Evolutionary conservation across 148 eudicot species (phyloP), one percentile per base, ranked within the genome.

Genomic region (Drosera capensis): DNA sequence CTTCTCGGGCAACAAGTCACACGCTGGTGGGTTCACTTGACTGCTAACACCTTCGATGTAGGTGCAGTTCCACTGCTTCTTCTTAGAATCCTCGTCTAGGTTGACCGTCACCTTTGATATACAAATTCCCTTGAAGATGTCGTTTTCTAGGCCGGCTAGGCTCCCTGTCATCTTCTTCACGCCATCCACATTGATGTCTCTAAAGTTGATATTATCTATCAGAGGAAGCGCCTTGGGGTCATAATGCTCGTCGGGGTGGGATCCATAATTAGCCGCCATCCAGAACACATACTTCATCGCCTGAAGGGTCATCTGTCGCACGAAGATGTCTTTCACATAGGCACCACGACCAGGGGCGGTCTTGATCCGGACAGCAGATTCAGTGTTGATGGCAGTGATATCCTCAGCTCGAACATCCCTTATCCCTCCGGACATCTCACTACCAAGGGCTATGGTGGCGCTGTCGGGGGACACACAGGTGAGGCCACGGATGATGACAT

Each of bases 391-490:
- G 40, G 93, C 97, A 1, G 60, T 51, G 13, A 88, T 70, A 65
- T 80, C 77, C 58, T 88, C 92, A 0, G 74, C 81, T 8, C 87
- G 60, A 0, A 84, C 70, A 52, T 83, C 65, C 3, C 46, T 48
- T 43, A 88, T 83, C 2, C 94, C 97, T 3, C 94, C 97, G 0
- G 94, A 84, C 94, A 83, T 83, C 48, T 88, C 97, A 37, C 97
- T 88, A 13, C 97, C 97, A 0, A 88, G 72, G 18, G 97, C 97
- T 19, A 88, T 78, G 23, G 77, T 70, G 3, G 97, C 97, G 35
- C 92, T 77, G 22, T 69, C 65, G 0, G 97, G 96, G 17, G 97
- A 88, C 21, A 80, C 80, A 75, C 97, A 88, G 0, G 97, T 83
- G 45, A 88, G 63, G 14, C 77, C 55, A 23, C 72, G 60, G 56